Base-by-base conservation (phyloP, 805 yeast genomes). In the Spathaspora sp. region DNA sequence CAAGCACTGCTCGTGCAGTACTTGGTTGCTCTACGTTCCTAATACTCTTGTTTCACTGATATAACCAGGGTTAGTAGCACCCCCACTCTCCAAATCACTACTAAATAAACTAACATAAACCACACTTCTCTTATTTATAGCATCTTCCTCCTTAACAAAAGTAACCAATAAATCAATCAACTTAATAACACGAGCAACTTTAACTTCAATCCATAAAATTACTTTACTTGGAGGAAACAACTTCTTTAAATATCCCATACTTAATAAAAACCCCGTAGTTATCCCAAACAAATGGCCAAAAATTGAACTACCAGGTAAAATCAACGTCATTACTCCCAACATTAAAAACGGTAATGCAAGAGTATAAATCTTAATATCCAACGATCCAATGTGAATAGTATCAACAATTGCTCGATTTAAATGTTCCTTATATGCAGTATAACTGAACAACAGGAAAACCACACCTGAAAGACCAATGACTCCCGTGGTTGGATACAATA, bases 381-480 rank as follows among this genome's bases (percentile, higher is more conserved):
- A 26, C 1, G 38, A 20, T 9, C 44, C 43, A 8, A 49, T 12
- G 49, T 55, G 59, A 43, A 64, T 59, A 18, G 64, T 59, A 52
- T 65, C 69, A 51, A 74, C 62, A 11, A 72, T 65, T 11, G 86
- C 84, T 10, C 44, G 44, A 49, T 53, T 49, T 26, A 52, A 55
- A 59, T 65, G 72, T 57, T 71, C 77, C 57, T 67, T 68, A 57
- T 77, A 79, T n/a, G 88, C 81, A 55, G 72, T 79, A 67, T 77
- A 87, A 3, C 84, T 81, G 52, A 82, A 60, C 58, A 89, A 79
- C 49, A 90, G 78, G 62, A 89, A 89, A 31, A 80, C 80, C 81
- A 92, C 80, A 1, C 86, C 96, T 48, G 89, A 81, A 19, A 90
- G 78, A 1, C 96, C 96, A 17, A 83, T 66, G 1, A 82, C 85